Evolutionary conservation across 306 rosid species (phyloP), one percentile per base, ranked within the genome.

Genomic region (Trichosanthes cucumerina): DNA sequence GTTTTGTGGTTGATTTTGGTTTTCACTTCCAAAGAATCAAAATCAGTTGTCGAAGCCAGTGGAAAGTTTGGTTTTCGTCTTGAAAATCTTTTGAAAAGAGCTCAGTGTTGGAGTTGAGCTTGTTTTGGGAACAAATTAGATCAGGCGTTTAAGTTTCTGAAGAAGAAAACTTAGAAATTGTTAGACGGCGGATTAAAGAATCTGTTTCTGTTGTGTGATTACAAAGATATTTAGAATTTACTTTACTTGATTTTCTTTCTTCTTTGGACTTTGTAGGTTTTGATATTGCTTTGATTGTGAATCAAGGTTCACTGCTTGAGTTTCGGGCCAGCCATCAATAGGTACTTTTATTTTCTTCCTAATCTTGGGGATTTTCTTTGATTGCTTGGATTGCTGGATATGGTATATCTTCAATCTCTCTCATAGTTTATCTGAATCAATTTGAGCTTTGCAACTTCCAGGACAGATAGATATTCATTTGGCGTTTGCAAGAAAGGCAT

Each of bases 301-400:
- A 53, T 81, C 72, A 68, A 75, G 77, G 82, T 46, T 78, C 50
- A 43, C 58, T 26, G 66, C 79, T 83, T 88, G 79, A 44, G 49
- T 79, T 86, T 34, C 74, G 88, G 87, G 66, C 58, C 78, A 78
- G 80, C 79, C 52, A 23, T n/a, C 75, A n/a, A 68, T 82, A 38
- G 80, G 54, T 80, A 33, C 58, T 46, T 82, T 59, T 49, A 23
- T 23, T 80, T 84, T n/a, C 54, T 73, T 65, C 82, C 56, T 64
- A 52, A 87, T 75, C 77, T 47, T 76, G 73, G 80, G 78, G 80
- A 84, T 79, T 81, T 47, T 84, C 62, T 68, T 86, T 83, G 76
- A 77, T 85, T 86, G 75, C 52, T 75, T 74, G 68, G 43, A 71
- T 82, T 82, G 78, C 64, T 68, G 69, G 75, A 76, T 81, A 77